Base-by-base conservation (phyloP, 805 yeast genomes). In the Teunomyces panamensis region DNA sequence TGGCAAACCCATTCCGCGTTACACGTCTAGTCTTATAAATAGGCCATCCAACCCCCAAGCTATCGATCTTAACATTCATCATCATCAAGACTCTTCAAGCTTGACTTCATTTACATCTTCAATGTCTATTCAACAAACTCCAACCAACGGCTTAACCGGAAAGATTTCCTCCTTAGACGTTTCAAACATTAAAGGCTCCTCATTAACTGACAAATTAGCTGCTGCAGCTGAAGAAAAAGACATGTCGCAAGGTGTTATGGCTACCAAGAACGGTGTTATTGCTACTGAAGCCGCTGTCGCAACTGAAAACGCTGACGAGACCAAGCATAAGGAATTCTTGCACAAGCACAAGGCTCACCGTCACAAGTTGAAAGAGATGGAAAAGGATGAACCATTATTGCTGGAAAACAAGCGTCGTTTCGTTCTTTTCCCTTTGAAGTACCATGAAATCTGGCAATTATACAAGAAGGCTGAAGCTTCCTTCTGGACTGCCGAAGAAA, bases 401-500 rank as follows among this genome's bases (percentile, higher is more conserved):
- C 63, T 67, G 45, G 97, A 89, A 71, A 94, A 92, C 81, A 82
- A 81, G 58, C 81, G 82, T 63, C 84, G 99, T 66, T 90, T 89
- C 62, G 97, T 94, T 45, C 75, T 92, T 51, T 91, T 91, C 83
- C 99, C 99, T 57, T 89, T 92, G 74, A 87, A 88, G 73, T 94
- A 90, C 76, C 92, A 91, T 67, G 98, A 92, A 74, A 88, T 92
- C 68, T 92, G 98, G 98, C 96, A 92, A 71, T 91, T 95, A 79
- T 92, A 92, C 75, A 92, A 92, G 79, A 89, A 92, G 74, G 97
- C 98, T 44, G 99, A 94, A 78, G 99, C 99, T 11, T 92, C 98
- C 5, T 92, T 92, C 80, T 92, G 99, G 99, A 94, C 98, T 35
- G 97, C 98, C 42, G 99, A 92, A 77, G 99, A 94, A 75, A 90